These are phyloP conservation scores for Crithidia brevicula DNA, from an alignment of 208 protist genomes.

Conservation along the genomic window DNA sequence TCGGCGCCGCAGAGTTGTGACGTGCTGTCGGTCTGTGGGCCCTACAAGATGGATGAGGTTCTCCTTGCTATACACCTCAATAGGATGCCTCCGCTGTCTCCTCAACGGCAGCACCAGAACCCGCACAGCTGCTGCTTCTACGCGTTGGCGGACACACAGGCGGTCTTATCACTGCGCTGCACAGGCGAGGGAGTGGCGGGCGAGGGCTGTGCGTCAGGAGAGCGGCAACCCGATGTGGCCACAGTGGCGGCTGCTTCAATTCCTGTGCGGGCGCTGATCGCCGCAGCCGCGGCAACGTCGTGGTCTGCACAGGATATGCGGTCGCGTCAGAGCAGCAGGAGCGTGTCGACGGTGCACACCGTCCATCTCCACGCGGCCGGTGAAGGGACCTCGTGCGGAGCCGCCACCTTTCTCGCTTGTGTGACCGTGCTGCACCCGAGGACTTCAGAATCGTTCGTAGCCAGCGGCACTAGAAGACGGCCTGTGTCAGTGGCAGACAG, in stretches of 20 bases:
- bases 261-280: conserved; percentile 18
- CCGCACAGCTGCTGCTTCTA: not conserved
- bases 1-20: not conserved
- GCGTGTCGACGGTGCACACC: conserved; percentile 16
- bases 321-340: not conserved
- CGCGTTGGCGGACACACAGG: conserved; percentile 1
- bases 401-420: conserved; percentile 9
- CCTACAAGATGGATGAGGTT: conserved; percentile 8
- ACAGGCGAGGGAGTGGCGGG: not conserved
- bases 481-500: no score
- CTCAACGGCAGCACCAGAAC: not conserved
- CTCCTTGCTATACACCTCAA: not conserved
- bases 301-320: not conserved
- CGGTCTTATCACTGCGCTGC: not conserved
- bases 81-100: not conserved
- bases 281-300: not conserved
- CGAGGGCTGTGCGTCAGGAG: no score
- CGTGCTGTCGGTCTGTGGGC: conserved; percentile 16
- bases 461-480: no score
- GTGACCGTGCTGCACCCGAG: conserved; percentile 2
- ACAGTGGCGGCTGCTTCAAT: conserved; percentile 11
- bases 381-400: not conserved
- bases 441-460: not conserved
- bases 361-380: conserved; percentile 7
- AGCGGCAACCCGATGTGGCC: no score